Evolutionary conservation across 169 alveolate species (phyloP).

Genomic region (Plasmodium berghei): DNA sequence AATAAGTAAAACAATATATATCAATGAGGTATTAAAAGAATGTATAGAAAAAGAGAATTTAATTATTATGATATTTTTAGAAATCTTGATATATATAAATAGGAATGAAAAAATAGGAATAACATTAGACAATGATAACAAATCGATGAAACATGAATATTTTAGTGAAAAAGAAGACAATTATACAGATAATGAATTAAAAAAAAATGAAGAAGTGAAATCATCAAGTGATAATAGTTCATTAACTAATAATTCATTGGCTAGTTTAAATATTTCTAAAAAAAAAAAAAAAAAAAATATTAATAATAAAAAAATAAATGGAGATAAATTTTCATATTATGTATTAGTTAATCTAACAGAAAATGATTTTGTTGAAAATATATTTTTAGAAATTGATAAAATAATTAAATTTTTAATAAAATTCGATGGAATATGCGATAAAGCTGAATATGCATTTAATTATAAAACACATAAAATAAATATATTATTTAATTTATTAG

Average conservation of each 20-base stretch:
- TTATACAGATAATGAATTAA: slow-evolving; percentile 25
- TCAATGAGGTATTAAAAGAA: slow-evolving; percentile 49
- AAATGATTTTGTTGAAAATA: slow-evolving; percentile 54
- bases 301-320: slow-evolving; percentile 25
- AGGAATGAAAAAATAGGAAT: slow-evolving; percentile 52
- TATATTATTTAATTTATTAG: slow-evolving; percentile 56
- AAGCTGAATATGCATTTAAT: slow-evolving; percentile 37
- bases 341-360: slow-evolving; percentile 33
- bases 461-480: slow-evolving; percentile 67
- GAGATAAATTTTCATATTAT: slow-evolving; percentile 48
- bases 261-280: slow-evolving; percentile 16
- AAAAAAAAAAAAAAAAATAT: background rate
- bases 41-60: slow-evolving; percentile 70
- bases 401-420: slow-evolving; percentile 56
- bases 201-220: slow-evolving; percentile 31
- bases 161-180: slow-evolving; percentile 23
- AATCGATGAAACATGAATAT: background rate
- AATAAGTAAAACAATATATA: slow-evolving; percentile 24
- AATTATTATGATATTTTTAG: slow-evolving; percentile 58
- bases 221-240: slow-evolving; percentile 39
- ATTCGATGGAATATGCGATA: slow-evolving; percentile 35
- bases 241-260: slow-evolving; percentile 16
- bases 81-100: slow-evolving; percentile 35
- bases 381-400: slow-evolving; percentile 56
- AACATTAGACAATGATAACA: background rate